Conservation (phyloP, 805 yeast genomes). For the Pichia sporocuriosa region DNA sequence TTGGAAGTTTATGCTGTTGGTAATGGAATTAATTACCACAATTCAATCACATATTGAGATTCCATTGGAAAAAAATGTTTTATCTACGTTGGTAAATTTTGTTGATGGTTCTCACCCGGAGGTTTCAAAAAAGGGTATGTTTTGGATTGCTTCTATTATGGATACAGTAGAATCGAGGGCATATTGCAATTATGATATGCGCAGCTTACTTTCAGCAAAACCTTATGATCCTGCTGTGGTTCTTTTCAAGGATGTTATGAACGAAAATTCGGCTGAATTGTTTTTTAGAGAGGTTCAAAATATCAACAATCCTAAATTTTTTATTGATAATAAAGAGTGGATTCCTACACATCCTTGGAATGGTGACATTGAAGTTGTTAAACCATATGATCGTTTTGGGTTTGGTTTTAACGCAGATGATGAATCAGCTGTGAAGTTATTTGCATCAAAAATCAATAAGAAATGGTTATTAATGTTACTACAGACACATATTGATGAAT, state of each 20-base stretch:
- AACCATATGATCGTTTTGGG: conserved; percentile 23
- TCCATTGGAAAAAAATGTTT: conserved; percentile 33
- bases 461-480: conserved; percentile 54
- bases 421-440: conserved; percentile 29
- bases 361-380: conserved; percentile 39
- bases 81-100: conserved; percentile 38
- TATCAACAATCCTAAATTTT: conserved; percentile 41
- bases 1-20: conserved; percentile 52
- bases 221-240: conserved; percentile 26
- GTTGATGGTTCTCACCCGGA: conserved; percentile 64
- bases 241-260: conserved; percentile 12
- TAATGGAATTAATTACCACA: conserved; percentile 43
- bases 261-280: conserved; percentile 19
- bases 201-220: conserved; percentile 29
- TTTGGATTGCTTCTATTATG: conserved; percentile 50
- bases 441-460: conserved; percentile 42
- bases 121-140: conserved; percentile 51
- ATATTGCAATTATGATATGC: conserved; percentile 33
- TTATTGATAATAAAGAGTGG: conserved; percentile 48
- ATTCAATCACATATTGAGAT: conserved; percentile 51
- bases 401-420: conserved; percentile 39
- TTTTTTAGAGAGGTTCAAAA: conserved; percentile 51
- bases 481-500: conserved; percentile 51
- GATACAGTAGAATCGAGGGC: conserved; percentile 24
- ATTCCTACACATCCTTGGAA: conserved; percentile 80